Evolutionary conservation across 257 asterid genomes (phyloP).

Genomic region (Solanum microdontum): DNA sequence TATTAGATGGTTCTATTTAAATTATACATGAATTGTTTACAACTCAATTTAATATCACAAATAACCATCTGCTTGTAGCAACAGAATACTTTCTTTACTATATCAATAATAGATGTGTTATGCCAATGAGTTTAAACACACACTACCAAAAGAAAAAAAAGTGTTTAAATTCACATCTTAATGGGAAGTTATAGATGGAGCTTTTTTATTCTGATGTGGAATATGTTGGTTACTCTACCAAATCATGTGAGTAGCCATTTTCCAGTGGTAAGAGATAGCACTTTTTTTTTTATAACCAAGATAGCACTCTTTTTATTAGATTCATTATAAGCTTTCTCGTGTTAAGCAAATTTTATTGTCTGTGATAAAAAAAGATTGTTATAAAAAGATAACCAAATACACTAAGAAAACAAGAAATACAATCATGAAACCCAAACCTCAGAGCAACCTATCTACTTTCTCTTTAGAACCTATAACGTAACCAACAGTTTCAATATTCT

Average conservation of each 20-base stretch:
- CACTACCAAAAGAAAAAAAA: not conserved
- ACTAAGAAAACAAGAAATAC: not conserved
- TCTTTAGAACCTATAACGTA: not conserved
- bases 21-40: not conserved
- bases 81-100: not conserved
- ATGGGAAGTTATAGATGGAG: not conserved
- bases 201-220: not conserved
- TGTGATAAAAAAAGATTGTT: not conserved
- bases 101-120: not conserved
- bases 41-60: not conserved
- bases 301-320: not conserved
- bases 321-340: not conserved
- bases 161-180: not conserved
- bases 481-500: not conserved
- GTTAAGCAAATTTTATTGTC: not conserved
- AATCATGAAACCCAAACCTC: not conserved
- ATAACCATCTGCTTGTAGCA: not conserved
- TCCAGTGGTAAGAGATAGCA: not conserved
- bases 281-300: not conserved
- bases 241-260: not conserved
- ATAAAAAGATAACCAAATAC: not conserved
- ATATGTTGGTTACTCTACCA: not conserved
- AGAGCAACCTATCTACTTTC: not conserved
- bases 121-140: not conserved
- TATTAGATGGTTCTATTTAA: not conserved